Evolutionary conservation across 768 basidiomycete genomes (phyloP).

Genomic region (Mrakia frigida): DNA sequence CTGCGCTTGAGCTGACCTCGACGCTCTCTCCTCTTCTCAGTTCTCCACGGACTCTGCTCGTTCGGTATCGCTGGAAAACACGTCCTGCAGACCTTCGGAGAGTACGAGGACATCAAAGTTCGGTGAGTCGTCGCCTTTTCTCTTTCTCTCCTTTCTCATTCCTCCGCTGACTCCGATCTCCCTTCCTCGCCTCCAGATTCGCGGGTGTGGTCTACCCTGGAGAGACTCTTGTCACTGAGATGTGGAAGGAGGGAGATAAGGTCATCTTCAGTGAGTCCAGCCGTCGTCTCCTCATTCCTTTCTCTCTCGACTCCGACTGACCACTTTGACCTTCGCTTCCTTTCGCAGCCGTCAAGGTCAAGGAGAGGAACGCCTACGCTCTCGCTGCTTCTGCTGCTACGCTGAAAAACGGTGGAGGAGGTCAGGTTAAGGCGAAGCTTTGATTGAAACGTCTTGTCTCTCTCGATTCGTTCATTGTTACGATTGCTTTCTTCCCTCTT

Average conservation of each 20-base stretch:
- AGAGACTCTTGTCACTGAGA: constrained; percentile 88
- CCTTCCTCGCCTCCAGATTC: constrained; percentile 38
- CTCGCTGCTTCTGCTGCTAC: constrained; percentile 80
- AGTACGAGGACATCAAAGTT: constrained; percentile 89
- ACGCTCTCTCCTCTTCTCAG: constrained; percentile 32
- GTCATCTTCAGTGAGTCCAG: constrained; percentile 76
- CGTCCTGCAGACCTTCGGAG: constrained; percentile 76
- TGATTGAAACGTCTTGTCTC: constrained; percentile 35
- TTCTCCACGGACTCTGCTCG: constrained; percentile 66
- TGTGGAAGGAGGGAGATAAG: constrained; percentile 94
- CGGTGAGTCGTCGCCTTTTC: constrained; percentile 46
- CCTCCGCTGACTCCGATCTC: not conserved
- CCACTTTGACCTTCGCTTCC: not conserved
- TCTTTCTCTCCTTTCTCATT: not conserved
- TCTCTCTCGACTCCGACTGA: constrained; percentile 19
- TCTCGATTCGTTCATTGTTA: too few species aligned
- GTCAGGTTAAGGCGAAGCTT: constrained; percentile 49
- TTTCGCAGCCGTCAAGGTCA: constrained; percentile 70
- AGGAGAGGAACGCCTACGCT: constrained; percentile 69
- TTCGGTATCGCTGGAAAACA: constrained; percentile 94
- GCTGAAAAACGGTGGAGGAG: constrained; percentile 47
- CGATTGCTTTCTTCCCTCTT: not conserved
- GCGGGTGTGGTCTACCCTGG: constrained; percentile 68
- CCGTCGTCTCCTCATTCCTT: not conserved
- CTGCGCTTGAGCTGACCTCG: constrained; percentile 43